Conservation (phyloP, 1,284 basidiomycete genomes). For the Fomes fomentarius region DNA sequence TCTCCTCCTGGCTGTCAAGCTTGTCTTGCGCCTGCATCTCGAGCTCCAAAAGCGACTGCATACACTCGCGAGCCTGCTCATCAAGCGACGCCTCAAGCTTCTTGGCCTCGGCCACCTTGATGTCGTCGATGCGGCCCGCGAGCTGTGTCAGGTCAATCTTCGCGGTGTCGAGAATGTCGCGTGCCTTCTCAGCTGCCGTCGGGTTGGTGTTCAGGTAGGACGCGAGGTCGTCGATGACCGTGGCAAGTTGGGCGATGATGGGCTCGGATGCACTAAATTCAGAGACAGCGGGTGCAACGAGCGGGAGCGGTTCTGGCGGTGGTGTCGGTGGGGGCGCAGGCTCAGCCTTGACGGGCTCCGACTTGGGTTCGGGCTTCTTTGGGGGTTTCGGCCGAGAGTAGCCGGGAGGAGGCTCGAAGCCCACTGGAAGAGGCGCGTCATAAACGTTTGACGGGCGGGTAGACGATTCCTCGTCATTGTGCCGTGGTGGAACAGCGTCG, state of each 20-base stretch:
- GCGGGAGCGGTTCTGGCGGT: constrained; percentile 60
- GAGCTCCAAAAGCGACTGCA: constrained; percentile 78
- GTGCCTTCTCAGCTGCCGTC: constrained; percentile 65
- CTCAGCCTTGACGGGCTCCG: constrained; percentile 38
- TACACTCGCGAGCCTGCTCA: constrained; percentile 85
- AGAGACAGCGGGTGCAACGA: constrained; percentile 82
- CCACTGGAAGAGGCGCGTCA: constrained; percentile 78
- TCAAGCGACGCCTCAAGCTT: constrained; percentile 82
- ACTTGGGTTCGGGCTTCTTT: constrained; percentile 21
- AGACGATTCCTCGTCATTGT: constrained; percentile 22
- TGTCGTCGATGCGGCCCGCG: constrained; percentile 76
- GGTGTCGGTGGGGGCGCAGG: constrained; percentile 29
- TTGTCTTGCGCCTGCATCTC: constrained; percentile 87
- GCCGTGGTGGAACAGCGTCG: constrained; percentile 29
- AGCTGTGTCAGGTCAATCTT: constrained; percentile 86
- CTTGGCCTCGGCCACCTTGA: constrained; percentile 81
- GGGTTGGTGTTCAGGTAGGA: constrained; percentile 81
- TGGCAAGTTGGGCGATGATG: constrained; percentile 89
- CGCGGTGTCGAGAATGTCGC: constrained; percentile 74
- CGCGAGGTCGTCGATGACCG: constrained; percentile 92
- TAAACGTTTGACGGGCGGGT: constrained; percentile 58
- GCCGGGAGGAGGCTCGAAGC: constrained; percentile 90
- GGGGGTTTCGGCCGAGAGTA: constrained; percentile 63
- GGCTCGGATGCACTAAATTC: constrained; percentile 80
- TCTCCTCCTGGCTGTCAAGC: constrained; percentile 85